Conservation (phyloP, 768 basidiomycete species). For the Lactifluus volemus region DNA sequence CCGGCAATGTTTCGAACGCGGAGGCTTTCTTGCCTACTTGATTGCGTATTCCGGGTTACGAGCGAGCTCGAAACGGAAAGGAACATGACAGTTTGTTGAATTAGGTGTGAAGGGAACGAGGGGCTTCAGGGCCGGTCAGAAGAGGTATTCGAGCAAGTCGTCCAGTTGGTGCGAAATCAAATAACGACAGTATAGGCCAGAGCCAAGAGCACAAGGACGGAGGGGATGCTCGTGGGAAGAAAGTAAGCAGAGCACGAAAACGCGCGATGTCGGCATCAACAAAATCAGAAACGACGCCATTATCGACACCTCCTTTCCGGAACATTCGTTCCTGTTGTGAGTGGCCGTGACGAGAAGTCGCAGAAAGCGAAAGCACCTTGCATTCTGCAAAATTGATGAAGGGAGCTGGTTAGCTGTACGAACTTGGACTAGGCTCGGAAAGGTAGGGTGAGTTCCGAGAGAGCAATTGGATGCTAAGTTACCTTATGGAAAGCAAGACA, state of each 20-base stretch:
- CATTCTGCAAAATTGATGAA: neutral
- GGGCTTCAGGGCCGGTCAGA: neutral
- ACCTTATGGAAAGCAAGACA: too few species aligned
- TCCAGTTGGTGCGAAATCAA: neutral
- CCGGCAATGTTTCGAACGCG: too few species aligned
- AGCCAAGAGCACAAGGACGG: neutral
- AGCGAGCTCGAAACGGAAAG: neutral
- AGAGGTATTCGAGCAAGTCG: constrained; percentile 1
- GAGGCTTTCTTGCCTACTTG: too few species aligned
- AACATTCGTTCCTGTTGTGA: neutral
- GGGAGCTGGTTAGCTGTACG: neutral
- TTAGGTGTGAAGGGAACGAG: neutral
- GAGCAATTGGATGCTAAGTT: neutral
- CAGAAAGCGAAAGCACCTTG: neutral
- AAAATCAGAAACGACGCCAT: neutral
- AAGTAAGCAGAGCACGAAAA: neutral
- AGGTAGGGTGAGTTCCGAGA: neutral
- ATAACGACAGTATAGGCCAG: neutral
- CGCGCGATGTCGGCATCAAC: neutral
- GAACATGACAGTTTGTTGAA: neutral
- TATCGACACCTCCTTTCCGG: neutral
- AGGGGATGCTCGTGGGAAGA: neutral
- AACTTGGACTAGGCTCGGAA: neutral
- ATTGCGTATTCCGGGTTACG: neutral
- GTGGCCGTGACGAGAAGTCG: neutral